Conservation (phyloP, 768 basidiomycete species). For the Russula compacta region DNA sequence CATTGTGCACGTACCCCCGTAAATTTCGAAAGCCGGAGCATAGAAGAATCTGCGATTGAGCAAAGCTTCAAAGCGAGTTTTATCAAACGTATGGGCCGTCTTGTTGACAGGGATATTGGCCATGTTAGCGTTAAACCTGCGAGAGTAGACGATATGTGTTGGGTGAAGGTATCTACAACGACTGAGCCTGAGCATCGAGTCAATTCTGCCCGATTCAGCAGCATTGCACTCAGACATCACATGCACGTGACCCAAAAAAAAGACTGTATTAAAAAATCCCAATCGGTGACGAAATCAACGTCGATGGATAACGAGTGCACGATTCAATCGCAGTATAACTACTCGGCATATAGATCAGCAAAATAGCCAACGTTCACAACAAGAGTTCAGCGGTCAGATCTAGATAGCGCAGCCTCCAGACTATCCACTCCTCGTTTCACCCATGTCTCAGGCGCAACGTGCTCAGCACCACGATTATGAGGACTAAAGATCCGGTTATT, state of each 20-base stretch:
- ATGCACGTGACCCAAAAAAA: background rate
- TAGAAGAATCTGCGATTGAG: constrained; percentile 93
- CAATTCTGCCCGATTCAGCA: background rate
- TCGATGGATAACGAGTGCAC: background rate
- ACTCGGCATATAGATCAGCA: background rate
- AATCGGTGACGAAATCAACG: no score
- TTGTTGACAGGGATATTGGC: constrained; percentile 50
- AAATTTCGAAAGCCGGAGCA: constrained; percentile 97
- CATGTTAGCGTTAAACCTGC: constrained; percentile 22
- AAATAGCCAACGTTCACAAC: no score
- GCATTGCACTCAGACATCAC: no score
- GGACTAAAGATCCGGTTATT: constrained; percentile 49
- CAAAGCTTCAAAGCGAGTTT: constrained; percentile 71
- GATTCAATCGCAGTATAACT: background rate
- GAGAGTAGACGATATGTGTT: background rate
- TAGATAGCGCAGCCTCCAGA: constrained; percentile 32
- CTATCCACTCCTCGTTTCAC: constrained; percentile 37
- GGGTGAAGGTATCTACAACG: background rate
- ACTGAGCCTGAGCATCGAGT: constrained; percentile 12
- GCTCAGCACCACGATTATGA: constrained; percentile 29
- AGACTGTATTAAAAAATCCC: no score
- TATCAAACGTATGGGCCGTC: constrained; percentile 81
- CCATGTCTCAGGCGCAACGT: constrained; percentile 49
- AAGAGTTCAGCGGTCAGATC: background rate
- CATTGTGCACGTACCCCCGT: constrained; percentile 62